These are phyloP conservation scores for Talaromyces trachyspermus DNA, from an alignment of 495 filamentous ascomycete species.

Conservation along the genomic window DNA sequence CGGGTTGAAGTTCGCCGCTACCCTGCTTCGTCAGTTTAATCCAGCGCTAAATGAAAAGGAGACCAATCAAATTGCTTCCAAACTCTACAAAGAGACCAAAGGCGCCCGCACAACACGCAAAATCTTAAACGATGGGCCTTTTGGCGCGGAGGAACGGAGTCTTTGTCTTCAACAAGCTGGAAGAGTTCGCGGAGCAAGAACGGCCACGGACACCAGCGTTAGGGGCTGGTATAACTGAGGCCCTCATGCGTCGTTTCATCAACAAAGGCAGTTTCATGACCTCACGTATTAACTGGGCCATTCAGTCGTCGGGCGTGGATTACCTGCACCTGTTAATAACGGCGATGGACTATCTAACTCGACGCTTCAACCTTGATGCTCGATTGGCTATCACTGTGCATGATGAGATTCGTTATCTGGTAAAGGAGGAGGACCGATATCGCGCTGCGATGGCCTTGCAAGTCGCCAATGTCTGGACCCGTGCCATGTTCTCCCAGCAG, in stretches of 20 bases:
- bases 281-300: slow-evolving; percentile 97
- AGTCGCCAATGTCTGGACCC: slow-evolving; percentile 91
- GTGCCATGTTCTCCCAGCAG: slow-evolving; percentile 94
- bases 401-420: slow-evolving; percentile 93
- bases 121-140: slow-evolving; percentile 65
- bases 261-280: slow-evolving; percentile 91
- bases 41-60: slow-evolving; percentile 68
- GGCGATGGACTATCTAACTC: slow-evolving; percentile 86
- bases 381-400: slow-evolving; percentile 92
- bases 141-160: slow-evolving; percentile 95
- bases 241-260: slow-evolving; percentile 78
- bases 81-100: slow-evolving; percentile 84
- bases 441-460: slow-evolving; percentile 85
- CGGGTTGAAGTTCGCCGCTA: slow-evolving; percentile 85
- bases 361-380: slow-evolving; percentile 76
- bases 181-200: slow-evolving; percentile 95
- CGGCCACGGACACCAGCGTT: slow-evolving; percentile 84
- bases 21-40: slow-evolving; percentile 88
- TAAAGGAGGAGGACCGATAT: slow-evolving; percentile 80
- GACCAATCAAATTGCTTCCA: slow-evolving; percentile 65
- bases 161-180: slow-evolving; percentile 97
- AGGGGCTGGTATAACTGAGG: slow-evolving; percentile 95
- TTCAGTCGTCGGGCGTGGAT: slow-evolving; percentile 94
- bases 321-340: slow-evolving; percentile 94
- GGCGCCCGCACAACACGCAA: slow-evolving; percentile 70